These are phyloP conservation scores for Galerina sulciceps DNA, from an alignment of 768 basidiomycete genomes.

Conservation along the genomic window DNA sequence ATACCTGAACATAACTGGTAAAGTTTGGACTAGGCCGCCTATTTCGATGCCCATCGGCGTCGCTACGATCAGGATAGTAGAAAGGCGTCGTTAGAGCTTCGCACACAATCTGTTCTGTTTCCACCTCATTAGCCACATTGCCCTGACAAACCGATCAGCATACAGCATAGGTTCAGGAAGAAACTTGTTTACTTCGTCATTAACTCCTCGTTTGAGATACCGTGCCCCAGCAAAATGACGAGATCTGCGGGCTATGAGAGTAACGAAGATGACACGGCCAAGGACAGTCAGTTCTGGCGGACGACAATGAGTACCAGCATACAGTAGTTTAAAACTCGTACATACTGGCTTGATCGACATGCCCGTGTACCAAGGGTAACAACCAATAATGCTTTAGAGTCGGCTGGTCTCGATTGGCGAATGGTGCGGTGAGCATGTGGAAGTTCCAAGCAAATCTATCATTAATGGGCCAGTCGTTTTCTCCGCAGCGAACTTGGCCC, in stretches of 20 bases:
- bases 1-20: slow-evolving; percentile 92
- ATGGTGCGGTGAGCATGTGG: slow-evolving; percentile 77
- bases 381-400: slow-evolving; percentile 78
- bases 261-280: slow-evolving; percentile 89
- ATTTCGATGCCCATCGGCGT: slow-evolving; percentile 32
- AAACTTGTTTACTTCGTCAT: slow-evolving; percentile 69
- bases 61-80: slow-evolving; percentile 64
- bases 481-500: slow-evolving; percentile 46
- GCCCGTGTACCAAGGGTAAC: slow-evolving; percentile 90
- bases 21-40: slow-evolving; percentile 81
- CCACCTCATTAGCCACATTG: slow-evolving; percentile 98
- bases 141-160: slow-evolving; percentile 56
- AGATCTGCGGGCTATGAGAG: slow-evolving; percentile 92
- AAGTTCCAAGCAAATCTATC: slow-evolving; percentile 96
- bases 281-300: slow-evolving; percentile 86
- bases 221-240: slow-evolving; percentile 95
- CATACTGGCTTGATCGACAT: slow-evolving; percentile 98
- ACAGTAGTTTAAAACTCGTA: background rate
- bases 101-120: slow-evolving; percentile 96
- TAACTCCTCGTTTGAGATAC: slow-evolving; percentile 92
- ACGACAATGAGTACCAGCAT: background rate
- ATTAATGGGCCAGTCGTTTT: slow-evolving; percentile 70
- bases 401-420: slow-evolving; percentile 44
- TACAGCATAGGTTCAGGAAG: background rate
- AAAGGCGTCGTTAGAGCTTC: slow-evolving; percentile 91